These are phyloP conservation scores for Solanum hybrid DNA, from an alignment of 305 asterid genomes.

Conservation along the genomic window DNA sequence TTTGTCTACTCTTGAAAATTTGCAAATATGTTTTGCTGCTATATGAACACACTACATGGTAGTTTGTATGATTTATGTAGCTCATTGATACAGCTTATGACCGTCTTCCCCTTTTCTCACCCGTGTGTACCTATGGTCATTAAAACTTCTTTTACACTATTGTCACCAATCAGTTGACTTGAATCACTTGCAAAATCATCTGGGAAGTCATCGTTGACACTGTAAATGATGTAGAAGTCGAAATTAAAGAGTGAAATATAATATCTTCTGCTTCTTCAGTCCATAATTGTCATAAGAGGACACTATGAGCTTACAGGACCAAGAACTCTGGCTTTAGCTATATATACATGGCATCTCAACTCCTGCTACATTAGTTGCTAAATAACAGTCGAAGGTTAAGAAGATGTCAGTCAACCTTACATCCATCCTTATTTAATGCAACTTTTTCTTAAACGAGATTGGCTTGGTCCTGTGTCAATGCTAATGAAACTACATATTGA, in stretches of 20 bases:
- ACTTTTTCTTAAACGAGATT: neutral
- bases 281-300: neutral
- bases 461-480: neutral
- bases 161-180: neutral
- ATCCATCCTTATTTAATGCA: neutral
- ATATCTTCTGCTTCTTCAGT: neutral
- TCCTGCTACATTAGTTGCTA: neutral
- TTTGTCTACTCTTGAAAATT: neutral
- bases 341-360: neutral
- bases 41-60: neutral
- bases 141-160: neutral
- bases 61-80: neutral
- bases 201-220: neutral
- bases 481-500: neutral
- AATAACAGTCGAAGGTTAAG: neutral
- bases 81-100: neutral
- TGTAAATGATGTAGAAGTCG: neutral
- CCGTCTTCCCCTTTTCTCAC: neutral
- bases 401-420: neutral
- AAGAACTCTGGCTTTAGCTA: neutral
- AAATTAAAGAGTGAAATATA: neutral
- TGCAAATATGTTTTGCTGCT: neutral
- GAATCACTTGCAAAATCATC: neutral
- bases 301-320: neutral
- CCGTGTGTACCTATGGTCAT: neutral